Percentiles rank a stretch among this genome's conserved stretches.
phyloP scores from a whole-genome alignment of 2,329 filamentous ascomycete genomes.

The Monosporascus sp. region DNA sequence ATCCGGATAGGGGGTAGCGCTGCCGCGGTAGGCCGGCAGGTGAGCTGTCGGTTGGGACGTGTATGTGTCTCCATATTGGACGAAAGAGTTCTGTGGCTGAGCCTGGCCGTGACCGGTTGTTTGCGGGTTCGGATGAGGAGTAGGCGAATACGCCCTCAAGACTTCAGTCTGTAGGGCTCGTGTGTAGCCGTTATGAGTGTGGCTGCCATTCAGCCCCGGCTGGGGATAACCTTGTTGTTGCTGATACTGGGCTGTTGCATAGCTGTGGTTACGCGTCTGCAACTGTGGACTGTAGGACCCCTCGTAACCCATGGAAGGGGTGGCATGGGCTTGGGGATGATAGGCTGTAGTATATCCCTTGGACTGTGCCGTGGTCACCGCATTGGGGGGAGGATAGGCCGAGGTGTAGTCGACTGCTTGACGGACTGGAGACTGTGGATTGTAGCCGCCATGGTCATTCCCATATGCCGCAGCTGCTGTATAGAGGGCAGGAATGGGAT shows the following conservation, averaged over 20 bases:
- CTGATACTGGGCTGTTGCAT: slow-evolving; percentile 8
- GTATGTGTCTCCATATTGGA: slow-evolving; percentile 26
- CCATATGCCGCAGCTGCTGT: slow-evolving; percentile 16
- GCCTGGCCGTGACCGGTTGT: slow-evolving; percentile 14
- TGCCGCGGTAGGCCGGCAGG: slow-evolving; percentile 19
- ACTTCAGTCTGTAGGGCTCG: slow-evolving; percentile 15
- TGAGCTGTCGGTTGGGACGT: slow-evolving; percentile 22
- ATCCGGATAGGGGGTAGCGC: slow-evolving; percentile 23
- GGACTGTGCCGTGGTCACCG: background rate
- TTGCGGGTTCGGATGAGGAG: slow-evolving; percentile 15
- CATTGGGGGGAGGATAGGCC: slow-evolving; percentile 1
- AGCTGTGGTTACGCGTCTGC: background rate
- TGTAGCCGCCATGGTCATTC: slow-evolving; percentile 20
- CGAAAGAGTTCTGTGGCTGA: slow-evolving; percentile 14
- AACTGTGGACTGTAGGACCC: slow-evolving; percentile 17
- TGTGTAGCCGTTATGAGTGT: slow-evolving; percentile 16
- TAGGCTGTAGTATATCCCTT: background rate
- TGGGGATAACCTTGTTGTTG: slow-evolving; percentile 18
- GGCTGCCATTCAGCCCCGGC: slow-evolving; percentile 16
- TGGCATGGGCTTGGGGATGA: background rate
- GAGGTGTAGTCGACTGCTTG: slow-evolving; percentile 1
- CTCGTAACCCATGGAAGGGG: slow-evolving; percentile 6
- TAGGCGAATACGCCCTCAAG: slow-evolving; percentile 21
- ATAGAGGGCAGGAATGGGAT: slow-evolving; percentile 13
- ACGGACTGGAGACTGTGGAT: slow-evolving; percentile 8